Base-by-base conservation (phyloP, 1,284 basidiomycete species). In the Pterulicium gracile region DNA sequence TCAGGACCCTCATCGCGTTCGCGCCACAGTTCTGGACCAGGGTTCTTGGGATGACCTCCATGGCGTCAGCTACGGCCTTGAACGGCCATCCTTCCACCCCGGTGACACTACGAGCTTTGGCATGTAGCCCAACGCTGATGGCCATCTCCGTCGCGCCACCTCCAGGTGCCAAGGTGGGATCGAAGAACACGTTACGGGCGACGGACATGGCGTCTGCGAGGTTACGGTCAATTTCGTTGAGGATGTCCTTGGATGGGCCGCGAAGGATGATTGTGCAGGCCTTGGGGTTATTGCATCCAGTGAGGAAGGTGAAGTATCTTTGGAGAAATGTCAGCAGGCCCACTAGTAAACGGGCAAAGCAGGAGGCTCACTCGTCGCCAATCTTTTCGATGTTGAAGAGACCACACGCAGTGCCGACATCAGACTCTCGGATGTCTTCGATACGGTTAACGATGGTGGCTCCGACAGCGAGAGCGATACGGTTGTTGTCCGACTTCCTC, bases 101-200 rank as follows among this genome's bases (percentile, higher is more conserved):
- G 45, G 91, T 76, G 40, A 75, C 61, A 41, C 69, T 77, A 56
- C 87, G 77, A 19, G 90, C 89, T 63, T 85, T 89, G 32, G 82
- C 77, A n/a, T 88, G 81, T 50, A 98, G 67, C 0, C 87, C 90
- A 2, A 96, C 90, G 36, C 82, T 84, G 62, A 98, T 85, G 0
- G 94, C 95, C 92, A 98, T 97, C 70, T 98, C 95, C 1, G 92
- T 96, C 12, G 95, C 95, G 40, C 95, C 95, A 18, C 95, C 94
- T 13, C 95, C 94, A 0, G 95, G 95, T 0, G 88, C 86, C 17
- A 98, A 80, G 12, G 75, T 65, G 0, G 95, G 95, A 69, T 98
- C 89, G 71, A 98, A 98, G 50, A 97, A 85, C 35, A 94, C 95
- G 58, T 98, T 98, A 24, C 95, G 81, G 0, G 95, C 95, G 39